Conservation (phyloP, 2,329 filamentous ascomycete genomes). For the Apiospora marii region DNA sequence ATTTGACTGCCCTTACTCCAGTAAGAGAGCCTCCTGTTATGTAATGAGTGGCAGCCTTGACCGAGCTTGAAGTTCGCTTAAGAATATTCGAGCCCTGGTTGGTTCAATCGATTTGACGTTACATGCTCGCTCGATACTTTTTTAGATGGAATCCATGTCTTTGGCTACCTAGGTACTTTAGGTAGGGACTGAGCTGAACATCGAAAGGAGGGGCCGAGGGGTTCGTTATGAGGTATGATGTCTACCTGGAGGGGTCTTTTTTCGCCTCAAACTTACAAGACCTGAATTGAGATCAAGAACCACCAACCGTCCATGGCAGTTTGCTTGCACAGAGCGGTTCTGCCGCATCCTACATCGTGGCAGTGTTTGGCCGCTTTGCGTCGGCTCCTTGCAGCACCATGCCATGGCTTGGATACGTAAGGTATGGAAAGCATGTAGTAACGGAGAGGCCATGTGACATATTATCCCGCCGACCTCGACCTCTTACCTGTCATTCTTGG, state of each 20-base stretch:
- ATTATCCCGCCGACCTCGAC: conserved; percentile 23
- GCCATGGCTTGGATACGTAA: background rate
- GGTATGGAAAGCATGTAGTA: background rate
- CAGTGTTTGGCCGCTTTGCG: conserved; percentile 32
- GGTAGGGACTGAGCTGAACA: background rate
- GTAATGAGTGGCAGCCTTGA: conserved; percentile 8
- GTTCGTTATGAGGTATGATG: conserved; percentile 1
- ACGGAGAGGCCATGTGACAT: conserved; percentile 33
- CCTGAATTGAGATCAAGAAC: background rate
- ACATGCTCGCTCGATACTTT: background rate
- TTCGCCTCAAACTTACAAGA: conserved; percentile 6
- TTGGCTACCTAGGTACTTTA: background rate
- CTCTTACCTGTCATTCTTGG: conserved; percentile 25
- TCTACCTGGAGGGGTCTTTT: background rate
- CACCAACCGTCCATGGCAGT: no score
- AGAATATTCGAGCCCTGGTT: conserved; percentile 32
- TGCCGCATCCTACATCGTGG: background rate
- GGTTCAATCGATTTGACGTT: background rate
- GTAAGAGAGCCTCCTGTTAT: background rate
- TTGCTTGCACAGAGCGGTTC: background rate
- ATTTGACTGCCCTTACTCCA: background rate
- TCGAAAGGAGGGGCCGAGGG: conserved; percentile 3
- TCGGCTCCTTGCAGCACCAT: conserved; percentile 29
- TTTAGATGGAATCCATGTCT: background rate
- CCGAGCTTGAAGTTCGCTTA: conserved; percentile 32